These are phyloP conservation scores for Cordyceps tenuipes DNA, from an alignment of 2,329 filamentous ascomycete species.

Conservation along the genomic window DNA sequence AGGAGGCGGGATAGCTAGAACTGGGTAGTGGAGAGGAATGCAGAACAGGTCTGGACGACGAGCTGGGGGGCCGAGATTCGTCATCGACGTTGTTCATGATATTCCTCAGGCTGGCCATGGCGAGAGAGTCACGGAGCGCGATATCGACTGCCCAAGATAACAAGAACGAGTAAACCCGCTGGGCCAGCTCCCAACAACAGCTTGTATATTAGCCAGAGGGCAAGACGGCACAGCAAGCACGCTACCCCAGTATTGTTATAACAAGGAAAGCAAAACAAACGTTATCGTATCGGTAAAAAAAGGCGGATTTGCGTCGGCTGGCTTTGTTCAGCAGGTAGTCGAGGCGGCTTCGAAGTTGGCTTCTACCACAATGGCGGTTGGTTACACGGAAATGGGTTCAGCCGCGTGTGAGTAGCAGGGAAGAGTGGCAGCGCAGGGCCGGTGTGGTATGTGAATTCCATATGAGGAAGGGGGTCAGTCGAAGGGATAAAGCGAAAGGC, in stretches of 20 bases:
- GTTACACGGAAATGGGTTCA: constrained; percentile 4
- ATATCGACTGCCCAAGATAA: constrained; percentile 22
- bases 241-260: not conserved
- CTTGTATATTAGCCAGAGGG: not conserved
- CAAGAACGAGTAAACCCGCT: constrained; percentile 11
- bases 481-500: not conserved
- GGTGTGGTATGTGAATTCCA: not conserved
- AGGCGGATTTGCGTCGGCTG: not conserved
- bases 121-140: constrained; percentile 29
- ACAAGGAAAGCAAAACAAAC: not conserved
- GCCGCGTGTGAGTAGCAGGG: constrained; percentile 9
- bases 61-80: constrained; percentile 23
- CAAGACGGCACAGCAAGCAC: not conserved
- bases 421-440: not conserved
- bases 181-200: not conserved
- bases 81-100: constrained; percentile 51
- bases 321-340: not conserved
- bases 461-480: not conserved
- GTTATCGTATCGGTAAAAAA: not conserved
- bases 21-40: constrained; percentile 4
- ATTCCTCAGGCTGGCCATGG: constrained; percentile 47
- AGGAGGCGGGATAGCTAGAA: constrained; percentile 32
- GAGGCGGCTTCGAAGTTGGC: not conserved
- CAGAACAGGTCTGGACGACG: not conserved
- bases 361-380: constrained; percentile 2